These are phyloP conservation scores for Pulveroboletus sp. DNA, from an alignment of 768 basidiomycete species.

Conservation along the genomic window DNA sequence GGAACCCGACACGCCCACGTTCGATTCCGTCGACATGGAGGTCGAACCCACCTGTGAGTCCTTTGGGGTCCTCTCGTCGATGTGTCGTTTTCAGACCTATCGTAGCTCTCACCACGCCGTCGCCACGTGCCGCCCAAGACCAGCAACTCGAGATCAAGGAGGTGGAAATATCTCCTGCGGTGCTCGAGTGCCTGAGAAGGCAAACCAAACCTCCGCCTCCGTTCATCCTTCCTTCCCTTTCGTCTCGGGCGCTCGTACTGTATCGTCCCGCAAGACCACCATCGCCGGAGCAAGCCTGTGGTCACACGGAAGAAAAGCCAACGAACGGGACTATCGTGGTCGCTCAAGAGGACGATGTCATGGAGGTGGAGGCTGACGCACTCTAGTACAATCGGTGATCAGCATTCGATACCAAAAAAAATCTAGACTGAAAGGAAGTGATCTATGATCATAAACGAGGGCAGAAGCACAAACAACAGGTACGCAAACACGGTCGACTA, in stretches of 20 bases:
- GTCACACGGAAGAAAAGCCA: background rate
- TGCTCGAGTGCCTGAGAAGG: conserved; percentile 44
- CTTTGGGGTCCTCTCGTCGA: conserved; percentile 2
- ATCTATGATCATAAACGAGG: conserved; percentile 23
- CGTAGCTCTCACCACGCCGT: conserved; percentile 20
- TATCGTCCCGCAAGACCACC: conserved; percentile 42
- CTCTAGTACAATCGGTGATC: conserved; percentile 1
- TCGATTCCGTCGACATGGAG: conserved; percentile 63
- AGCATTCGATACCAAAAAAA: conserved; percentile 15
- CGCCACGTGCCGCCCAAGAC: background rate
- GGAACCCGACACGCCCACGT: conserved; percentile 35
- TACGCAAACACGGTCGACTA: conserved; percentile 20
- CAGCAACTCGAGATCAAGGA: conserved; percentile 18
- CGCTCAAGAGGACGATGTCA: conserved; percentile 38
- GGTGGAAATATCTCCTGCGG: conserved; percentile 41
- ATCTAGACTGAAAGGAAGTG: conserved; percentile 24
- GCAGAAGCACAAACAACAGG: conserved; percentile 19
- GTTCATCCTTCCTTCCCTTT: conserved; percentile 16
- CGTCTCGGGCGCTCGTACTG: conserved; percentile 49
- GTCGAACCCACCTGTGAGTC: conserved; percentile 61
- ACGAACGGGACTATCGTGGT: background rate
- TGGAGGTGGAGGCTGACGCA: conserved; percentile 46
- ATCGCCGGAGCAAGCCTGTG: conserved; percentile 5
- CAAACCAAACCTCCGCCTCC: conserved; percentile 22
- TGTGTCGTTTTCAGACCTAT: background rate